Evolutionary conservation across 1,284 basidiomycete species (phyloP).

Genomic region (Cutaneotrichosporon cyanovorans): DNA sequence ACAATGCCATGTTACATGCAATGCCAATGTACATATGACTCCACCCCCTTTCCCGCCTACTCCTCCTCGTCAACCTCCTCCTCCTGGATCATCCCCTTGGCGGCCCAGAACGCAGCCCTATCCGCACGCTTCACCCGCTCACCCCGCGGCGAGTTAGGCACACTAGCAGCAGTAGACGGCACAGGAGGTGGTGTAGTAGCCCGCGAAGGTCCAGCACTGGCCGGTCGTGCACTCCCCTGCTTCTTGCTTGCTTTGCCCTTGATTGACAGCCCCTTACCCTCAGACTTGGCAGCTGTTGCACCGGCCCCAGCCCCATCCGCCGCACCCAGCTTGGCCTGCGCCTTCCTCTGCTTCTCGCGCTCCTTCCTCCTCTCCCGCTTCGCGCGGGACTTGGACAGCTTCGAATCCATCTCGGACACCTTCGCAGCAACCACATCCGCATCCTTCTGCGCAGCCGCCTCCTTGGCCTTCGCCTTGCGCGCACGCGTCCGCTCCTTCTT

Average conservation of each 20-base stretch:
- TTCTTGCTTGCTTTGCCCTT: background rate
- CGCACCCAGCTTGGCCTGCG: background rate
- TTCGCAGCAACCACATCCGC: background rate
- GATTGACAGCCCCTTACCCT: background rate
- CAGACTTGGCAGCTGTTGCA: background rate
- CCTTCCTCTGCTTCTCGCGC: background rate
- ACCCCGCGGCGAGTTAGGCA: background rate
- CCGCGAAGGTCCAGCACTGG: background rate
- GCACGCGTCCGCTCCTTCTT: background rate
- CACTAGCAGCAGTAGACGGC: background rate
- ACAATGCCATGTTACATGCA: too few relatives aligned
- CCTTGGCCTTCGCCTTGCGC: background rate
- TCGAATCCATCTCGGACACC: background rate
- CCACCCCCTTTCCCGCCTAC: too few relatives aligned
- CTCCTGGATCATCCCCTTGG: background rate
- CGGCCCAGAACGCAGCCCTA: slow-evolving; percentile 1
- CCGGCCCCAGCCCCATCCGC: background rate
- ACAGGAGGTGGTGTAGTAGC: background rate
- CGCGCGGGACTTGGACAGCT: background rate
- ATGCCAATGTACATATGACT: too few relatives aligned
- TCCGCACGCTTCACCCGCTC: background rate
- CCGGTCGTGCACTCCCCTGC: background rate
- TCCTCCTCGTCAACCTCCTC: slow-evolving; percentile 1
- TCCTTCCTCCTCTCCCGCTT: background rate
- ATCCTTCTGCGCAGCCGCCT: background rate